Evolutionary conservation across 306 rosid species (phyloP).

Genomic region (apple (Malus domestica)): DNA sequence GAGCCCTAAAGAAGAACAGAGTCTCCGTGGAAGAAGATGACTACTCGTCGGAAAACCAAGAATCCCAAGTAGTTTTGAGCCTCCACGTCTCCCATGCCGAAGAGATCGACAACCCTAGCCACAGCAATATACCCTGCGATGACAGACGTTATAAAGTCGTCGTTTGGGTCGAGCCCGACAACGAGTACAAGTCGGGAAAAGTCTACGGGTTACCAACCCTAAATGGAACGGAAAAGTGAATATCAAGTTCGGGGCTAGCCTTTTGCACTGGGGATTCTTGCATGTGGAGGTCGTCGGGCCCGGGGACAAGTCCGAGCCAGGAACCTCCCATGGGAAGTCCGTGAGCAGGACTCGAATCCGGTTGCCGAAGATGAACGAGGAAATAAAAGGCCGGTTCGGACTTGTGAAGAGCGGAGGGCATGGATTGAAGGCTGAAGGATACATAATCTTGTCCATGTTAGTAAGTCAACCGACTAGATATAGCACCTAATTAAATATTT

Average conservation of each 20-base stretch:
- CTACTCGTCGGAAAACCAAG: background rate
- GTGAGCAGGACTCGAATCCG: background rate
- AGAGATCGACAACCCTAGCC: background rate
- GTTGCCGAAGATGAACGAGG: background rate
- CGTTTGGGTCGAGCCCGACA: background rate
- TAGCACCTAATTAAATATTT: too few relatives aligned
- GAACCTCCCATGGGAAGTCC: background rate
- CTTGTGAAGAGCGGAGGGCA: background rate
- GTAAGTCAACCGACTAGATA: too few relatives aligned
- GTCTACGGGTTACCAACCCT: background rate
- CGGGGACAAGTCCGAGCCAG: background rate
- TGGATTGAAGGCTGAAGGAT: background rate
- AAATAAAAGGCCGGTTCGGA: background rate
- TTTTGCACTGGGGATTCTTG: background rate
- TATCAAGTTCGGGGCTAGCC: background rate
- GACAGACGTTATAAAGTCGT: background rate
- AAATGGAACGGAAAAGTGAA: background rate
- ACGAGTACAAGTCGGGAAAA: background rate
- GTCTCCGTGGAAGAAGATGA: background rate
- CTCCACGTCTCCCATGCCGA: background rate
- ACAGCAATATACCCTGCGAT: background rate
- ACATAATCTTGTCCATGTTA: background rate
- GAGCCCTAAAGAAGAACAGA: too few relatives aligned
- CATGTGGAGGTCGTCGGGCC: background rate
- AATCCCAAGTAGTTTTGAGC: too few relatives aligned